These are phyloP conservation scores for Phalaenopsis equestris DNA, from an alignment of 106 monocot genomes.

Conservation along the genomic window DNA sequence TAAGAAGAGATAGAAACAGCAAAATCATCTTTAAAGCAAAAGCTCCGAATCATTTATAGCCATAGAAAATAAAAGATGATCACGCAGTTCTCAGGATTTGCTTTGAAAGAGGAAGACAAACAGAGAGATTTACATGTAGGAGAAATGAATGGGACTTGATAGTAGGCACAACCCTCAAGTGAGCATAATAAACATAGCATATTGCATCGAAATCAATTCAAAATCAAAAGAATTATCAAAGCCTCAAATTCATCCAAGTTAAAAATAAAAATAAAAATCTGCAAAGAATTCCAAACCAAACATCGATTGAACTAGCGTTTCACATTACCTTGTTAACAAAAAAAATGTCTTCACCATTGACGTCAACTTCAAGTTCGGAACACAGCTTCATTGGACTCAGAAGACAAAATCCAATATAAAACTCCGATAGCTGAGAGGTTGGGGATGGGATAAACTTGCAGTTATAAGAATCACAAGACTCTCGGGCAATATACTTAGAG, in stretches of 20 bases:
- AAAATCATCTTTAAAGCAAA: background rate
- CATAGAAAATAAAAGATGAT: background rate
- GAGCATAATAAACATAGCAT: background rate
- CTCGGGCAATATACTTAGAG: background rate
- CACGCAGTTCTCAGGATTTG: too few relatives aligned
- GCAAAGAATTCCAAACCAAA: background rate
- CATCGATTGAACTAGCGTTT: background rate
- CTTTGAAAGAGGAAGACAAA: background rate
- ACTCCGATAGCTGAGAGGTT: background rate
- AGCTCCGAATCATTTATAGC: background rate
- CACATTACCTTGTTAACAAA: constrained; percentile 20
- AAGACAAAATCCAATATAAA: background rate
- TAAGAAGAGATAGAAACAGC: background rate
- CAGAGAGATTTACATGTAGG: background rate
- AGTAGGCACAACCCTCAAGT: background rate
- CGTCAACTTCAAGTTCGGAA: constrained; percentile 11
- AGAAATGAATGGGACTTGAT: background rate
- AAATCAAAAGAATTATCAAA: background rate
- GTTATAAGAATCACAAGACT: background rate
- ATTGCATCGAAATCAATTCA: background rate
- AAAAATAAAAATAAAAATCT: background rate
- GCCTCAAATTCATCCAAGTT: background rate
- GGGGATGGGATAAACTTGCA: constrained; percentile 2
- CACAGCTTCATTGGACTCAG: background rate
- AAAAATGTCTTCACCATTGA: constrained; percentile 16